Percentiles rank a stretch among this genome's conserved stretches.
Conservation (phyloP, 225 moss, liverwort and hornwort genomes). For the Lunularia cruciata region DNA sequence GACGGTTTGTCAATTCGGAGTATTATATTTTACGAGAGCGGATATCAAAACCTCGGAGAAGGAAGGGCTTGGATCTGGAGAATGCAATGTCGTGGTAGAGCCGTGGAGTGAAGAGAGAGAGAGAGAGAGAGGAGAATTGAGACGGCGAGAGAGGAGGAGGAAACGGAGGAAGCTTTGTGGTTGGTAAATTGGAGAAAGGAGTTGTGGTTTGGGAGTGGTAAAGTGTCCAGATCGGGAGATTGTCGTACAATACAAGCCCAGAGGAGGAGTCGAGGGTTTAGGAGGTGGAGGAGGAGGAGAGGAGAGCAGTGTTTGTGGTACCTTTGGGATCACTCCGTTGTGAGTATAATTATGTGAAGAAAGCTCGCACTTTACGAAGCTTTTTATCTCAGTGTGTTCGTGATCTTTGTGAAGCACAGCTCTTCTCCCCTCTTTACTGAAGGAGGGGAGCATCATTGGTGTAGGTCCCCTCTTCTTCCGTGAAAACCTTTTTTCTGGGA, state of each 20-base stretch:
- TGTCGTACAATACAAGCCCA: constrained; percentile 6
- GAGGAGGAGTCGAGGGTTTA: constrained; percentile 19
- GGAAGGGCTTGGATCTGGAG: too few species aligned
- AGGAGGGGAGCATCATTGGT: constrained; percentile 31
- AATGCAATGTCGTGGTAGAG: too few species aligned
- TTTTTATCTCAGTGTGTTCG: constrained; percentile 1
- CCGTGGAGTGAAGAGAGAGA: not conserved
- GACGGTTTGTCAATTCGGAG: not conserved
- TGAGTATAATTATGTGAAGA: constrained; percentile 22
- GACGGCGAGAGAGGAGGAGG: not conserved
- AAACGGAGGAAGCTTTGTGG: not conserved
- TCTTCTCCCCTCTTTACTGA: constrained; percentile 28
- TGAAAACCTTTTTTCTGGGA: constrained; percentile 8
- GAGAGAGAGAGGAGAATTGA: not conserved
- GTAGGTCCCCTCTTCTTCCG: not conserved
- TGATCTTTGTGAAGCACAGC: constrained; percentile 15
- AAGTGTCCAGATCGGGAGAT: constrained; percentile 15
- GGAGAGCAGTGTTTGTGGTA: not conserved
- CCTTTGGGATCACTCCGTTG: constrained; percentile 6
- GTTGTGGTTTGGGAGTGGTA: not conserved
- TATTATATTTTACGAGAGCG: not conserved
- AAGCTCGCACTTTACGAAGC: not conserved
- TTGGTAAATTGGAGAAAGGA: not conserved
- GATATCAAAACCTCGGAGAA: not conserved
- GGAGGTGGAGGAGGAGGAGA: too few species aligned